These are phyloP conservation scores for Orbilia ellipsospora DNA, from an alignment of 2,329 filamentous ascomycete genomes.

Conservation along the genomic window DNA sequence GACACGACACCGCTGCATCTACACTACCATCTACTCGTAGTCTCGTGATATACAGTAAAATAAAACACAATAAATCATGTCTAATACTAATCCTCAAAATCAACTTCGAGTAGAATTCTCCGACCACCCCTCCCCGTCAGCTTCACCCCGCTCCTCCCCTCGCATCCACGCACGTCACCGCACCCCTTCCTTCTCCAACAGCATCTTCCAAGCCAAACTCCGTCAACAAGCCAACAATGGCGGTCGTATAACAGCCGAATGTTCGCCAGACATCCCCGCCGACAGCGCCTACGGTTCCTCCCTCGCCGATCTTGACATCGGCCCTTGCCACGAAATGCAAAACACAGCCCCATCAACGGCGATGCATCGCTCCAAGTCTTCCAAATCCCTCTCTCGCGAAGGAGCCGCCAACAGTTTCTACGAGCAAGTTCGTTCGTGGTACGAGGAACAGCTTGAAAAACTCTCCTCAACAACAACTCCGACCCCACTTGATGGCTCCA, in stretches of 20 bases:
- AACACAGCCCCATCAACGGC: neutral
- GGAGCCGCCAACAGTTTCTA: conserved; percentile 38
- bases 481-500: neutral
- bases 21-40: no score
- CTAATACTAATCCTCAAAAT: neutral
- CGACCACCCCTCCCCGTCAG: conserved; percentile 25
- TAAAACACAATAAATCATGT: conserved; percentile 4
- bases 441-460: conserved; percentile 43
- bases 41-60: neutral
- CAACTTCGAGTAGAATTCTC: conserved; percentile 22
- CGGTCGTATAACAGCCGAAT: conserved; percentile 34
- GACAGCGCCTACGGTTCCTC: conserved; percentile 46
- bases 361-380: conserved; percentile 25
- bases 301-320: conserved; percentile 47
- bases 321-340: conserved; percentile 37
- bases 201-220: conserved; percentile 42
- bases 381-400: conserved; percentile 36
- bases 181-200: conserved; percentile 18
- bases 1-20: neutral
- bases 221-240: neutral
- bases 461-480: neutral
- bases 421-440: conserved; percentile 46
- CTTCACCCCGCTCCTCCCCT: conserved; percentile 44
- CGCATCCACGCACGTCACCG: conserved; percentile 44
- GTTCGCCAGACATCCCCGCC: conserved; percentile 46